A percentile compares a stretch with the other conserved stretches of the same genome.
Conservation (phyloP, 352 stramenopile species). For the Phytophthora litchii region DNA sequence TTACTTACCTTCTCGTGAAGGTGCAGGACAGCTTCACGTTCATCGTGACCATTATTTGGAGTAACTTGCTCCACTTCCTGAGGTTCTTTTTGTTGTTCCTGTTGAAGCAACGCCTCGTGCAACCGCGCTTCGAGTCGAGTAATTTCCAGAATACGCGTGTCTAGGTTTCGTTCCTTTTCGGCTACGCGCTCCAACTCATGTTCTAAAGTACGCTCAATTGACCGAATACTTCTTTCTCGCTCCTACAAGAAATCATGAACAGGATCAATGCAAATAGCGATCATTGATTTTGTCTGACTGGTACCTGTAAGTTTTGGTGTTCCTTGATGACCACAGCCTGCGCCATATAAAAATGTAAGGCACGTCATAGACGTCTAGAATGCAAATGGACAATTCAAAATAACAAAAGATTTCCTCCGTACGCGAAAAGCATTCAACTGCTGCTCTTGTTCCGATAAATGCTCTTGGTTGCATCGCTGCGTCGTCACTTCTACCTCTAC, state of each 20-base stretch:
- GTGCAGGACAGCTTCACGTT: conserved; percentile 30
- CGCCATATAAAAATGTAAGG: neutral
- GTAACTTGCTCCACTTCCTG: conserved; percentile 1
- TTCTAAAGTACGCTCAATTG: conserved; percentile 40
- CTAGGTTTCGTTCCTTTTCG: conserved; percentile 43
- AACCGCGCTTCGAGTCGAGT: conserved; percentile 47
- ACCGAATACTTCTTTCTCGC: conserved; percentile 40
- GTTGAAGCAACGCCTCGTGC: conserved; percentile 43
- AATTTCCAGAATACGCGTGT: conserved; percentile 47
- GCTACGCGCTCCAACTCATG: conserved; percentile 36
- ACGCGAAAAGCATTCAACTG: conserved; percentile 44
- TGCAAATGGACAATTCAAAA: neutral
- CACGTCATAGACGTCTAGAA: neutral
- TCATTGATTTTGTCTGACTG: neutral
- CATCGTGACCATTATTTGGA: conserved; percentile 11
- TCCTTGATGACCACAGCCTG: conserved; percentile 41
- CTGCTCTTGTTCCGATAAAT: conserved; percentile 35
- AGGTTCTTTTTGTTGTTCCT: conserved; percentile 4
- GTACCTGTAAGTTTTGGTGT: conserved; percentile 43
- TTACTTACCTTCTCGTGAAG: conserved; percentile 41
- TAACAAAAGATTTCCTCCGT: neutral
- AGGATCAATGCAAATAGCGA: neutral
- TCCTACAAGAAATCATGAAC: conserved; percentile 20
- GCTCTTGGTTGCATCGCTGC: conserved; percentile 33
- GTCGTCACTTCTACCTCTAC: conserved; percentile 7